phyloP scores from a whole-genome alignment of 2,329 filamentous ascomycete genomes.

The Fusarium sp. region DNA sequence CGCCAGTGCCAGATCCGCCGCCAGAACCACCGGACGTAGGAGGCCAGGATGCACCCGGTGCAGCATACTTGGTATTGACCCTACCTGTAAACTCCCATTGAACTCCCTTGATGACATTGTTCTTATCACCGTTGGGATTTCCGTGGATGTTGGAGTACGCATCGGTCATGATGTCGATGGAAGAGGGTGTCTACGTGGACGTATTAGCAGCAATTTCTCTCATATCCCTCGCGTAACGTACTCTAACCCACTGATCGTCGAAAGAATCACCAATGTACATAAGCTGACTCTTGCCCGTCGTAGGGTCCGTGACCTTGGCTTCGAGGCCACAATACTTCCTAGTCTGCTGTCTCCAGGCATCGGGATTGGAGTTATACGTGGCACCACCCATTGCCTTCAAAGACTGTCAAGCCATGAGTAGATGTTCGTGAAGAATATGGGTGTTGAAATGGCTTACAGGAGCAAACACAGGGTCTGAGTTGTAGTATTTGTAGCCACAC shows the following conservation, averaged over 20 bases:
- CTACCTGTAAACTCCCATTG: neutral
- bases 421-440: fast-evolving
- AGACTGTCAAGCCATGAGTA: neutral
- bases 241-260: neutral
- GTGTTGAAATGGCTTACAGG: neutral
- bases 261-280: neutral
- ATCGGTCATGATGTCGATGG: neutral
- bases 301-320: neutral
- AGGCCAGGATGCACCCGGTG: neutral
- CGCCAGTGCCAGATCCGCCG: neutral
- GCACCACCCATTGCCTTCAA: neutral
- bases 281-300: neutral
- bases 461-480: neutral
- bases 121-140: neutral
- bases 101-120: neutral
- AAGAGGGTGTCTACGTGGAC: neutral
- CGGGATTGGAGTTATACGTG: neutral
- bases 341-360: neutral
- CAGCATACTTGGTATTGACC: neutral
- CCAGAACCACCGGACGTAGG: neutral
- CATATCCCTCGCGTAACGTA: fast-evolving
- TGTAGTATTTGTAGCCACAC: neutral
- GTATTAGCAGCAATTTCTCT: fast-evolving
- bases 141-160: neutral
- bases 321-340: neutral